Percentiles rank a stretch among this genome's conserved stretches.
Evolutionary conservation across 768 basidiomycete species (phyloP).

Genomic region (Boletus sp.): DNA sequence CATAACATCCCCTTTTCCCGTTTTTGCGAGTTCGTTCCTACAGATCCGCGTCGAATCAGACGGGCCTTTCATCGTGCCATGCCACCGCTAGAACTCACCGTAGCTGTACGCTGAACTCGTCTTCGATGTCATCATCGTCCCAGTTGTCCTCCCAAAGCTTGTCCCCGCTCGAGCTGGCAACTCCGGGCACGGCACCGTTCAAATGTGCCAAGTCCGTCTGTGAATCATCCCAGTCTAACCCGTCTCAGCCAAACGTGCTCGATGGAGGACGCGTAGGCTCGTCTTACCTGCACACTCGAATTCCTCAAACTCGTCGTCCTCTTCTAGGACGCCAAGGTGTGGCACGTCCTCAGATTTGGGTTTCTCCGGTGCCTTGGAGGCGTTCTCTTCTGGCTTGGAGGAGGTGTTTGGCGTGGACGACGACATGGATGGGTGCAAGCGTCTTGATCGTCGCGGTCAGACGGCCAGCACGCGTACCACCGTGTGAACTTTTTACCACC

Average conservation of each 20-base stretch:
- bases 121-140: constrained; percentile 99
- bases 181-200: constrained; percentile 68
- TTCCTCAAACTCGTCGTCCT: constrained; percentile 97
- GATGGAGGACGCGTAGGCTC: no score
- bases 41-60: not conserved
- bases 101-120: constrained; percentile 93
- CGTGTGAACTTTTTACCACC: constrained; percentile 22
- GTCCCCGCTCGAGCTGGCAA: constrained; percentile 77
- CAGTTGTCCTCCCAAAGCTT: constrained; percentile 99
- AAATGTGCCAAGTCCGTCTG: constrained; percentile 81
- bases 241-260: no score
- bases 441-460: not conserved
- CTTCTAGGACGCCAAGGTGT: constrained; percentile 87
- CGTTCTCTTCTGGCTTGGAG: constrained; percentile 41
- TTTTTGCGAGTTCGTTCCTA: constrained; percentile 67
- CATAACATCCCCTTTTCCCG: constrained; percentile 51
- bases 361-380: constrained; percentile 34
- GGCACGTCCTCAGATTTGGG: constrained; percentile 48
- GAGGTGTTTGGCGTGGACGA: constrained; percentile 48
- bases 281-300: constrained; percentile 77
- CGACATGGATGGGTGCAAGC: constrained; percentile 34
- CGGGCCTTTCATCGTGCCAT: no score
- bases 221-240: constrained; percentile 81
- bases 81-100: constrained; percentile 52
- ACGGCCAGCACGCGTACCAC: constrained; percentile 14